Base-by-base conservation (phyloP, 2,329 filamentous ascomycete genomes). In the Botrytis byssoidea region DNA sequence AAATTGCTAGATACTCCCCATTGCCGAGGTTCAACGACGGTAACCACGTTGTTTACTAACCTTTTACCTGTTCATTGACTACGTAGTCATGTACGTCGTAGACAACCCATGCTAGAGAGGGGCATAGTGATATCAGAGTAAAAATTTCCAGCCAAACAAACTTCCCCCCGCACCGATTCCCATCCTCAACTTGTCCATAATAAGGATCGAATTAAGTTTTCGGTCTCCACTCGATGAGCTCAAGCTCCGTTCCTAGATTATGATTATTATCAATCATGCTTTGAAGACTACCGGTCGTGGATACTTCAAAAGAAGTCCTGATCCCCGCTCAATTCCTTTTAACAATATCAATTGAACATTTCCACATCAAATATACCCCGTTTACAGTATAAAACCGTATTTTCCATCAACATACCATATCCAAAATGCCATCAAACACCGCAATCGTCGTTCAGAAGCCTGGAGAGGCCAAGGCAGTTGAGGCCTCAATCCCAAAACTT, bases 401-500 rank as follows among this genome's bases (percentile, higher is more conserved):
- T 25, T 16, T 61, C 32, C 5, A n/a, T 25, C 59, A 37, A 37
- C 1, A 37, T 16, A 12, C 25, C 35, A n/a, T 4, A 37, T 66
- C 46, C 59, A 78, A 65, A 59, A 79, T 80, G 78, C 74, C 78
- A 37, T 75, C 66, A 37, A 79, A 77, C 32, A 73, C 73, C 25
- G 78, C 78, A 67, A 77, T 80, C 72, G 74, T 79, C 55, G 76
- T 79, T 14, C 66, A 77, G 16, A 76, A 79, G 35, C 71, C 71
- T 25, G 77, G 76, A 32, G 73, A 77, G 59, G 77, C 78, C 32
- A 70, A 64, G 18, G 71, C 75, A n/a, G 70, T 64, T 12, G 78
- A 80, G 48, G 77, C 74, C 37, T 70, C 75, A 3, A 74, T 78
- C 29, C 79, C 79, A 14, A 78, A 75, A 61, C 75, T 81, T n/a